Conservation (phyloP, 306 rosid genomes). For the Crotalaria pallida region DNA sequence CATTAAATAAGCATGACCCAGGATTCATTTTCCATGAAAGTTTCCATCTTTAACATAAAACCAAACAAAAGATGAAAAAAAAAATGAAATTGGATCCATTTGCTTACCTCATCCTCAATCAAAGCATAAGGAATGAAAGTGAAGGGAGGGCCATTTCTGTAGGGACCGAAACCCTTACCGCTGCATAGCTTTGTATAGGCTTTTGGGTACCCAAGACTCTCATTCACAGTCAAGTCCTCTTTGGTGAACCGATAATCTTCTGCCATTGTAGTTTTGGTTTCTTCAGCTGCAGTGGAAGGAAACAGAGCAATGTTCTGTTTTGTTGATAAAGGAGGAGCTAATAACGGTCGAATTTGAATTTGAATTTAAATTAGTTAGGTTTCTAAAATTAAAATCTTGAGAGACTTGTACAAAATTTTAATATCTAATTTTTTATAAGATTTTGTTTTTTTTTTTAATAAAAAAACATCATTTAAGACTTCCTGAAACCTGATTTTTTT, state of each 20-base stretch:
- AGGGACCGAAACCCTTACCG: conserved; percentile 43
- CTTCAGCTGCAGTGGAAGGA: background rate
- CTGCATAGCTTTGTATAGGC: conserved; percentile 69
- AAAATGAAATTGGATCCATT: background rate
- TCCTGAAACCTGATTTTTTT: too few relatives aligned
- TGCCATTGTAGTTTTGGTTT: conserved; percentile 45
- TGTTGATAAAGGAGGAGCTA: background rate
- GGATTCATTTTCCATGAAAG: background rate
- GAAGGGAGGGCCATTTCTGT: conserved; percentile 70
- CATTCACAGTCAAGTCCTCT: conserved; percentile 56
- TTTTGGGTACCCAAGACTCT: conserved; percentile 74
- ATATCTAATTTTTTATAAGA: too few relatives aligned
- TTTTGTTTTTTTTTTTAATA: too few relatives aligned
- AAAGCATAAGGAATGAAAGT: conserved; percentile 68
- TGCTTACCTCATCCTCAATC: conserved; percentile 62
- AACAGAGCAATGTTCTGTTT: conserved; percentile 11
- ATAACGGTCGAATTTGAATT: conserved; percentile 56
- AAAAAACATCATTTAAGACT: too few relatives aligned
- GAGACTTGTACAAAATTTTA: too few relatives aligned
- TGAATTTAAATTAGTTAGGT: background rate
- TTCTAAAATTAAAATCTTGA: background rate
- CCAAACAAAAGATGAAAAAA: background rate
- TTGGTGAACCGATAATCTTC: conserved; percentile 42
- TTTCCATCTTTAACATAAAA: background rate
- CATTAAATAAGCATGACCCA: conserved; percentile 4